These are phyloP conservation scores for Hypoxylon sp. DNA, from an alignment of 2,329 filamentous ascomycete species.

Conservation along the genomic window DNA sequence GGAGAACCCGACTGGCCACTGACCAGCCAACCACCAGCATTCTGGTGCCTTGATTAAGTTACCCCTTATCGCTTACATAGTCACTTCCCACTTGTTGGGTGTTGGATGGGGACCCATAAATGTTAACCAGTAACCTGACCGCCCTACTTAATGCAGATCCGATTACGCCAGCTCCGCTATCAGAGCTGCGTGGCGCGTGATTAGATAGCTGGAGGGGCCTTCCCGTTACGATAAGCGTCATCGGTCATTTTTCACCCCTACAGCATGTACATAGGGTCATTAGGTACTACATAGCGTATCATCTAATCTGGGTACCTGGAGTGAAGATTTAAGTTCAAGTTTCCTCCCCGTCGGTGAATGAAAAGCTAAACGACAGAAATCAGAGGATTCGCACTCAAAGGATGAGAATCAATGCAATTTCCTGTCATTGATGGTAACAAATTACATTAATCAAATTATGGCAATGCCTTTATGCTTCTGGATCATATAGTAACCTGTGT, in stretches of 20 bases:
- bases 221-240: constrained; percentile 43
- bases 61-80: constrained; percentile 33
- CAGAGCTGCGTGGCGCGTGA: constrained; percentile 41
- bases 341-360: constrained; percentile 5
- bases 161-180: constrained; percentile 41
- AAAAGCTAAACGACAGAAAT: neutral
- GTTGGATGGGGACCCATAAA: constrained; percentile 16
- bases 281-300: constrained; percentile 4
- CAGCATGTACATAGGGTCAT: too few relatives aligned
- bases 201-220: constrained; percentile 31
- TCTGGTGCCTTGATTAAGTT: constrained; percentile 40
- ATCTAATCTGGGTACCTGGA: constrained; percentile 8
- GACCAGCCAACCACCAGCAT: constrained; percentile 39
- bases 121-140: constrained; percentile 35
- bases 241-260: constrained; percentile 16
- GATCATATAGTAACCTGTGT: neutral
- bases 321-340: constrained; percentile 14
- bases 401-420: neutral
- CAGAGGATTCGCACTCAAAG: neutral
- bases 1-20: constrained; percentile 44
- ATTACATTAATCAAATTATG: neutral
- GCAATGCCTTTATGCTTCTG: neutral
- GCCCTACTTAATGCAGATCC: constrained; percentile 35
- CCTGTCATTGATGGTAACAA: neutral
- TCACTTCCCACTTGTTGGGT: constrained; percentile 13